phyloP scores from a whole-genome alignment of 2,329 filamentous ascomycete genomes.

The Cytospora schulzeri region DNA sequence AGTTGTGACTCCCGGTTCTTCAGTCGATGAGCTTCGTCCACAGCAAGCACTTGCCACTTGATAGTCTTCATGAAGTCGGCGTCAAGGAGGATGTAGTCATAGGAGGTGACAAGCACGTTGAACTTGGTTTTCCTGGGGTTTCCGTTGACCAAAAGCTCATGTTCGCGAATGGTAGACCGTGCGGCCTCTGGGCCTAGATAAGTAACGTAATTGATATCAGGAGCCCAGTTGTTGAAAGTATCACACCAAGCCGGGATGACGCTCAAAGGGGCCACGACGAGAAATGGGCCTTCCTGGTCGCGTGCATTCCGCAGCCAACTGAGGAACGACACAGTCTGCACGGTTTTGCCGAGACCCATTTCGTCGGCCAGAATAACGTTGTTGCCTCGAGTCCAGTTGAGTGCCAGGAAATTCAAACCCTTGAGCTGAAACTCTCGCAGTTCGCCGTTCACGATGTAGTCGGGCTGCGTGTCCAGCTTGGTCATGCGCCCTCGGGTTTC shows the following conservation, averaged over 20 bases:
- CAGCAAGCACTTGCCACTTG: conserved; percentile 96
- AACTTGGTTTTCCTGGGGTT: conserved; percentile 91
- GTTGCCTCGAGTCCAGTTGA: conserved; percentile 92
- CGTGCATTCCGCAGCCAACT: conserved; percentile 94
- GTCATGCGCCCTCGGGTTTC: conserved; percentile 74
- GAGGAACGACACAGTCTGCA: conserved; percentile 95
- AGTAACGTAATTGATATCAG: conserved; percentile 94
- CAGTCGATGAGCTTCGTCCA: conserved; percentile 94
- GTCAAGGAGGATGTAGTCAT: conserved; percentile 92
- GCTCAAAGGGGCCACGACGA: conserved; percentile 95
- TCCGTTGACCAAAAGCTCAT: conserved; percentile 84
- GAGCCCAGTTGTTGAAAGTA: conserved; percentile 95
- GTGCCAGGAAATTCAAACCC: conserved; percentile 91
- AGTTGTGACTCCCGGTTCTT: conserved; percentile 96
- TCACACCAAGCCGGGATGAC: conserved; percentile 98
- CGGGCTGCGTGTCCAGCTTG: conserved; percentile 77
- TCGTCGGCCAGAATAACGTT: conserved; percentile 98
- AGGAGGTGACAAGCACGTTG: conserved; percentile 96
- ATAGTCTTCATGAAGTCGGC: conserved; percentile 82
- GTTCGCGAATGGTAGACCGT: conserved; percentile 83
- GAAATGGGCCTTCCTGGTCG: conserved; percentile 88
- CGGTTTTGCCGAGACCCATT: conserved; percentile 98
- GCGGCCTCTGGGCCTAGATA: conserved; percentile 90
- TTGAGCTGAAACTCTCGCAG: conserved; percentile 91
- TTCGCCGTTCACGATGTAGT: conserved; percentile 81